Evolutionary conservation across 2,329 filamentous ascomycete species (phyloP).

Genomic region (Claviceps paspali): DNA sequence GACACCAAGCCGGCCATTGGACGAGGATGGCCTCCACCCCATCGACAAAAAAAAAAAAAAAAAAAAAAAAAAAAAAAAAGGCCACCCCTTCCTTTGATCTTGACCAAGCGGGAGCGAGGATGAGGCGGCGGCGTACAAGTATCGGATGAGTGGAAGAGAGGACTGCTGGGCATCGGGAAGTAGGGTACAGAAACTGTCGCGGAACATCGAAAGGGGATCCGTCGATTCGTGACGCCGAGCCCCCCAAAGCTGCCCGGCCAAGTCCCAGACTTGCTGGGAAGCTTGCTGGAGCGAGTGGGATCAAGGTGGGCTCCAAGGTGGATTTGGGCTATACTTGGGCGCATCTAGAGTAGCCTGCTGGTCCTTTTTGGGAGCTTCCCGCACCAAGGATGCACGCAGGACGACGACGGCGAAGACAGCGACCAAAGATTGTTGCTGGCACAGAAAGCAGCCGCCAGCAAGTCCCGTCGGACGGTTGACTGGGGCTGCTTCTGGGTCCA

Average conservation of each 20-base stretch:
- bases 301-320: conserved; percentile 2
- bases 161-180: conserved; percentile 1
- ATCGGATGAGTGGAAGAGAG: conserved; percentile 3
- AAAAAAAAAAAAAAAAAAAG: too few relatives aligned
- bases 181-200: conserved; percentile 1
- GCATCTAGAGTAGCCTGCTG: neutral
- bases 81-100: conserved; percentile 1
- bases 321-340: conserved; percentile 5
- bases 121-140: conserved; percentile 6
- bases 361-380: neutral
- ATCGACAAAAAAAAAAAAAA: too few relatives aligned
- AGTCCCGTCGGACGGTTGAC: conserved; percentile 2
- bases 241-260: conserved; percentile 1
- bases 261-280: conserved; percentile 1
- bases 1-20: conserved; percentile 5
- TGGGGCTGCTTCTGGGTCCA: conserved; percentile 2
- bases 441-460: neutral
- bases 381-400: neutral
- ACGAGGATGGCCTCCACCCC: conserved; percentile 1
- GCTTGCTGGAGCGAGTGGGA: conserved; percentile 2
- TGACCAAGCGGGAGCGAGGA: conserved; percentile 3
- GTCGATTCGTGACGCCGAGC: conserved; percentile 1
- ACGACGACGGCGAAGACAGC: neutral
- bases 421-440: neutral
- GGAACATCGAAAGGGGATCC: conserved; percentile 1